phyloP scores from a whole-genome alignment of 225 moss, liverwort and hornwort species.

The Neckera pumila region DNA sequence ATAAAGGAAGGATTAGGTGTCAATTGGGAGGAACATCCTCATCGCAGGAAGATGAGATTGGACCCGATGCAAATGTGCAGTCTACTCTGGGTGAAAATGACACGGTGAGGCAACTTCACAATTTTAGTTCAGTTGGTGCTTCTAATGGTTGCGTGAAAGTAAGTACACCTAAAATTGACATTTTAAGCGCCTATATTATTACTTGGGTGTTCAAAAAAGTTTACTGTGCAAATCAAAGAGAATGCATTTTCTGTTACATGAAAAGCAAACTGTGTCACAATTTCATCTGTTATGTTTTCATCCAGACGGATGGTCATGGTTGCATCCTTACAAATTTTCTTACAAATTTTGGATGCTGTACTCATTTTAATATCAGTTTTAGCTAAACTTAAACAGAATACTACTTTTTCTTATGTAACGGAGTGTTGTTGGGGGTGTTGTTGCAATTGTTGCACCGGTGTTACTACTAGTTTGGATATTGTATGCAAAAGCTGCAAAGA shows the following conservation, averaged over 20 bases:
- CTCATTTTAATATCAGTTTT: background rate
- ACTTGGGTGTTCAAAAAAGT: too few relatives aligned
- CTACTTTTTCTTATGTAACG: background rate
- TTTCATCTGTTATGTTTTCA: background rate
- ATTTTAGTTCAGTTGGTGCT: background rate
- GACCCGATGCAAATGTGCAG: background rate
- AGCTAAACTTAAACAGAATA: background rate
- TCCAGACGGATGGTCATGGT: background rate
- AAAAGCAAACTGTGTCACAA: background rate
- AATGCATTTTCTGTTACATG: too few relatives aligned
- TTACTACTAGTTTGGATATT: background rate
- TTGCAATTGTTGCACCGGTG: background rate
- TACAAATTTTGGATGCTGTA: background rate
- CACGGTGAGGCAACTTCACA: slow-evolving; percentile 5
- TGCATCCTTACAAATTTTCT: background rate
- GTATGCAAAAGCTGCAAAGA: background rate
- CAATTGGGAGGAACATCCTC: slow-evolving; percentile 11
- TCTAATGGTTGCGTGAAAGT: background rate
- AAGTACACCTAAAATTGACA: background rate
- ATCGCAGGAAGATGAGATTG: slow-evolving; percentile 12
- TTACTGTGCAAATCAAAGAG: background rate
- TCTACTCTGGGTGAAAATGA: slow-evolving; percentile 4
- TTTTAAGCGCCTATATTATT: background rate
- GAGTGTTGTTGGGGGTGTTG: background rate
- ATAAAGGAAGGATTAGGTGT: background rate